Conservation (phyloP, 2,329 filamentous ascomycete genomes). For the Fusarium anthophilum region DNA sequence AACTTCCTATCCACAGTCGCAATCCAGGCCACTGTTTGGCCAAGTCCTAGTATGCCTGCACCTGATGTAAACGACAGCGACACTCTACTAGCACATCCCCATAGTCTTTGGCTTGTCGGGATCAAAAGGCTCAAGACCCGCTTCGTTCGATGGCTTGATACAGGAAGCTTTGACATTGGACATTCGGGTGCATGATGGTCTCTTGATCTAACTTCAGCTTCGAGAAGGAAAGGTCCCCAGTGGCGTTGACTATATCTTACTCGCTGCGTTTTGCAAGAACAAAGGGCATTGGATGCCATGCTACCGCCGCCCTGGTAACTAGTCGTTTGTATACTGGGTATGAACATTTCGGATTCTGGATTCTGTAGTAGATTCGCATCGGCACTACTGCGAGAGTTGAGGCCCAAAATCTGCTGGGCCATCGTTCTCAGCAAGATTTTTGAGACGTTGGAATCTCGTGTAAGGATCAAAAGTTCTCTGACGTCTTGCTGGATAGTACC, state of each 20-base stretch:
- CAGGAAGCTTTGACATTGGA: neutral
- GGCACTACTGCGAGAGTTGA: rapidly evolving
- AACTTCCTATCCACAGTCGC: rapidly evolving
- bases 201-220: rapidly evolving
- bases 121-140: rapidly evolving
- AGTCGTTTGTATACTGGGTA: rapidly evolving
- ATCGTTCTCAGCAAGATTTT: rapidly evolving
- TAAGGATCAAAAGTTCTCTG: rapidly evolving
- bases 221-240: rapidly evolving
- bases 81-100: rapidly evolving
- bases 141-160: rapidly evolving
- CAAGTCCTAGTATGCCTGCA: neutral
- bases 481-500: neutral
- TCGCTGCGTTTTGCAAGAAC: neutral
- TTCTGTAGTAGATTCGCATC: rapidly evolving
- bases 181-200: rapidly evolving
- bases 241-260: rapidly evolving
- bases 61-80: rapidly evolving
- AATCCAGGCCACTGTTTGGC: neutral
- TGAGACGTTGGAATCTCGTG: rapidly evolving
- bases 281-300: rapidly evolving
- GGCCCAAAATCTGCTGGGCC: rapidly evolving
- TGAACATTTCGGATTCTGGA: rapidly evolving
- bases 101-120: rapidly evolving
- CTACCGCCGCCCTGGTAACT: neutral